These are phyloP conservation scores for Iris macrosiphon DNA, from an alignment of 106 monocot genomes.

Conservation along the genomic window DNA sequence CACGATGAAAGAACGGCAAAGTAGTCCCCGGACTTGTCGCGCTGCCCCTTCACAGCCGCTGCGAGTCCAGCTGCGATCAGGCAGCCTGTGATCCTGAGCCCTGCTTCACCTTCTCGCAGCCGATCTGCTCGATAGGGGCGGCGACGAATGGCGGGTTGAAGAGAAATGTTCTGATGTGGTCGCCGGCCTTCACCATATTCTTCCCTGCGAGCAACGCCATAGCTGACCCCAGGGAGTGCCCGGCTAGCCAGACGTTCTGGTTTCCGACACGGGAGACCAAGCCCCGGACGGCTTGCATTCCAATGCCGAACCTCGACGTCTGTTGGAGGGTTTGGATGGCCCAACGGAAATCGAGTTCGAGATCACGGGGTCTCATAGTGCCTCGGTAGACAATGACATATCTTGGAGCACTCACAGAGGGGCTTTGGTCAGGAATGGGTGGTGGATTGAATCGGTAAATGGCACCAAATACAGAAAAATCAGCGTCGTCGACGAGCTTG, in stretches of 20 bases:
- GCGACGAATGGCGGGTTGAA: conserved; percentile 73
- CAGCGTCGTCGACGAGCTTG: conserved; percentile 44
- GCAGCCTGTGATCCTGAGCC: conserved; percentile 57
- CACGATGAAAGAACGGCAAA: conserved; percentile 43
- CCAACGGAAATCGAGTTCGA: conserved; percentile 27
- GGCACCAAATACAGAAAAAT: conserved; percentile 62
- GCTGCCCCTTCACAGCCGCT: conserved; percentile 22
- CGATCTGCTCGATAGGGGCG: conserved; percentile 62
- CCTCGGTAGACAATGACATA: conserved; percentile 61
- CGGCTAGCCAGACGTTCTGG: conserved; percentile 53
- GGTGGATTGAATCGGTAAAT: conserved; percentile 33
- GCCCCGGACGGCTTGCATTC: conserved; percentile 37
- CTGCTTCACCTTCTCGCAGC: conserved; percentile 32
- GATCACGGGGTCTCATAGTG: conserved; percentile 41
- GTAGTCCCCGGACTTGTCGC: conserved; percentile 1
- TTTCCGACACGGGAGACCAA: conserved; percentile 25
- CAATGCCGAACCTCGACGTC: conserved; percentile 38
- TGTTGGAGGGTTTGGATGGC: conserved; percentile 13
- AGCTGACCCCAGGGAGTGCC: conserved; percentile 71
- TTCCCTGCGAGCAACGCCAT: conserved; percentile 54
- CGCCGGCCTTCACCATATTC: conserved; percentile 35
- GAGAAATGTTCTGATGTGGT: conserved; percentile 42
- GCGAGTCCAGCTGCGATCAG: conserved; percentile 52
- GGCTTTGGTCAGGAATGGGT: background rate
- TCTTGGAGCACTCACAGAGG: conserved; percentile 28